Conservation (phyloP, 192 early-diverging fungal species). For the Podila clonocystis region DNA sequence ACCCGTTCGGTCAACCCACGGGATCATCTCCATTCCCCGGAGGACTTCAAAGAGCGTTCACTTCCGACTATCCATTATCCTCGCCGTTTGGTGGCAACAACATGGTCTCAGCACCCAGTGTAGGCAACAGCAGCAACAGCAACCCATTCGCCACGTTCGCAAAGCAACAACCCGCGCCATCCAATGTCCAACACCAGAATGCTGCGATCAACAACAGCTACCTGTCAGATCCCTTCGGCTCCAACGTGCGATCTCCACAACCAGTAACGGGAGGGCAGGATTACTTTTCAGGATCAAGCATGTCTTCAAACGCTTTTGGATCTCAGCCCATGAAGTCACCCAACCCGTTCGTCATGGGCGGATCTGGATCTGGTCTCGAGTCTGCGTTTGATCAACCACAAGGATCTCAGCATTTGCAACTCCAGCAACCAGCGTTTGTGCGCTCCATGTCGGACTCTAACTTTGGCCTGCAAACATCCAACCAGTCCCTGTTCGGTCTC, state of each 20-base stretch:
- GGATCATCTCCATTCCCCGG: slow-evolving; percentile 2
- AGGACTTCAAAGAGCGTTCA: background rate
- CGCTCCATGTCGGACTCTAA: slow-evolving; percentile 18
- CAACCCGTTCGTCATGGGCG: slow-evolving; percentile 22
- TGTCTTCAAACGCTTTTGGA: slow-evolving; percentile 10
- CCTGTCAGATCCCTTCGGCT: background rate
- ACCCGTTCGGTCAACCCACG: background rate
- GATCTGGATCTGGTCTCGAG: slow-evolving; percentile 1
- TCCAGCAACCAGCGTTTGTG: slow-evolving; percentile 4
- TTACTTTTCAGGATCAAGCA: slow-evolving; percentile 5
- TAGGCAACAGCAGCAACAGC: background rate
- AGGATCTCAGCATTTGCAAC: background rate
- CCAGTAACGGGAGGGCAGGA: background rate
- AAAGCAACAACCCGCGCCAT: background rate
- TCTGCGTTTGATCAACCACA: slow-evolving; percentile 11
- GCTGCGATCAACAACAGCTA: background rate
- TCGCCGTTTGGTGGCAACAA: background rate
- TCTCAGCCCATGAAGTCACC: slow-evolving; percentile 6
- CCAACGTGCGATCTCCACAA: background rate
- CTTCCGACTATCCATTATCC: background rate
- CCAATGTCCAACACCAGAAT: background rate
- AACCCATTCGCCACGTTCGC: slow-evolving; percentile 5
- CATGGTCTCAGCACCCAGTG: background rate
- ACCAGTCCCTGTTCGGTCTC: slow-evolving; percentile 2
- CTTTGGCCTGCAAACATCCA: background rate